A percentile compares a stretch with the other conserved stretches of the same genome.
phyloP scores from a whole-genome alignment of 129 eudicot genomes.

The carrot (Daucus carota) region DH1_v3.0 NC_030382.2:25953001-25953500 shows the following conservation, averaged over 20 bases:
- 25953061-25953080: conserved; percentile 18
- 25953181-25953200: background rate
- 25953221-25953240: background rate
- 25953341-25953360: background rate
- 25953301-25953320: background rate
- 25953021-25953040: conserved; percentile 16
- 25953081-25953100: background rate
- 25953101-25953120: background rate
- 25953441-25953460: too few species aligned
- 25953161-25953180: background rate
- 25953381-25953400: background rate
- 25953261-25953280: background rate
- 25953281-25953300: background rate
- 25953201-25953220: conserved; percentile 8
- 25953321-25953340: background rate
- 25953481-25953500: too few species aligned
- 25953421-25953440: too few species aligned
- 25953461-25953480: too few species aligned
- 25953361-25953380: background rate
- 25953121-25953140: background rate
- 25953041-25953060: conserved; percentile 3
- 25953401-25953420: too few species aligned
- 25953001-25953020: background rate
- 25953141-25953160: background rate
- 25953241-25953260: background rate